Evolutionary conservation across 768 basidiomycete genomes (phyloP), one percentile per base, ranked within the genome.

Genomic region (Lactifluus rugatus): DNA sequence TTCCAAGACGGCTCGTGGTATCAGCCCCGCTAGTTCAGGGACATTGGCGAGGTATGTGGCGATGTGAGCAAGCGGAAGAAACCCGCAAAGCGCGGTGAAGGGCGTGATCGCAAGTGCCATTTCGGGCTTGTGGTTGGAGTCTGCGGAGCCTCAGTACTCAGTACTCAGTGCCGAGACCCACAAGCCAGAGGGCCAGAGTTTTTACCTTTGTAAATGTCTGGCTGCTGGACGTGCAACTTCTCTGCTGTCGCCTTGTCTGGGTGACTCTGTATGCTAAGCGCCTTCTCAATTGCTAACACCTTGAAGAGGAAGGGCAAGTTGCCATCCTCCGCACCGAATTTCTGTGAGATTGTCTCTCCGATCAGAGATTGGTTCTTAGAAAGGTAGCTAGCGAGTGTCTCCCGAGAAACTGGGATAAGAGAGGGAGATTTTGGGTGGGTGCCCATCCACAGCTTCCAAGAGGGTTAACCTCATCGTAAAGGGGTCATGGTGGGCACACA

Each of bases 81-180:
- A 99, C 44, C 95, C 95, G 68, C 94, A 95, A 66, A 98, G 76
- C 1, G 89, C 96, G 39, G 76, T 76, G 76, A 98, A 98, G 14
- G 85, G 82, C 0, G 94, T 94, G 59, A 99, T 72, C 0, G 96
- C 96, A 37, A 99, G 78, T n/a, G 94, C 93, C 91, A 99, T 95
- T 70, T 99, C 96, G 2, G 96, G 96, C 72, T 99, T 99, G 66
- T 99, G 96, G 68, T 98, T 98, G 5, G 84, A 81, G 70, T 99
- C 96, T 90, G 61, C 39, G 37, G 10, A 41, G 41, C 34, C n/a
- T 36, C 16, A 52, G 61, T 67, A 23, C 63, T 57, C 62, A 34
- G n/a, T n/a, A n/a, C n/a, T 36, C 16, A 52, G 61, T 67, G 25
- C 63, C 56, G 62, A 34, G 45, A 46, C 14, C 13, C 34, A 19